These are phyloP conservation scores for Inonotus obliquus DNA, from an alignment of 1,284 basidiomycete genomes.

Conservation along the genomic window DNA sequence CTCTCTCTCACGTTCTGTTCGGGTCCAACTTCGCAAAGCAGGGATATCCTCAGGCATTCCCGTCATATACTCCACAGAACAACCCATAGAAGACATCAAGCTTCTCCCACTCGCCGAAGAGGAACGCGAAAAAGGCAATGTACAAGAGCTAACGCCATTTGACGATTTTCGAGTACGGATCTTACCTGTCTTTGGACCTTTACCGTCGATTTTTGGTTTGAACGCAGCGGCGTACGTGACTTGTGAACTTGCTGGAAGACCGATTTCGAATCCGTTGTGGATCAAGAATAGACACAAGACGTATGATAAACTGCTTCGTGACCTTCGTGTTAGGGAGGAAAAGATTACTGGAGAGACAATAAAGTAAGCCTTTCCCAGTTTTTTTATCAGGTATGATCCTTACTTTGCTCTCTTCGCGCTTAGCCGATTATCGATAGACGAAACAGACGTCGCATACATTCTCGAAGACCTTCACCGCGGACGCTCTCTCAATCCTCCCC, in stretches of 20 bases:
- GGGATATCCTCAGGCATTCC: slow-evolving; percentile 77
- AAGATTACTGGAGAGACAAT: slow-evolving; percentile 52
- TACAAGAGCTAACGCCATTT: slow-evolving; percentile 88
- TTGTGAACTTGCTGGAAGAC: slow-evolving; percentile 78
- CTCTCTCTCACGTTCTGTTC: slow-evolving; percentile 88
- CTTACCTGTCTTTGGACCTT: slow-evolving; percentile 80
- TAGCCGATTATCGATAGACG: slow-evolving; percentile 73
- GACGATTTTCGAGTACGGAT: slow-evolving; percentile 94
- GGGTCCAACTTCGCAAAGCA: slow-evolving; percentile 69
- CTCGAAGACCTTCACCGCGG: slow-evolving; percentile 87
- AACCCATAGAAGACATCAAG: slow-evolving; percentile 77
- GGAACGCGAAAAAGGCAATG: slow-evolving; percentile 86
- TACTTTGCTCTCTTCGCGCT: not conserved
- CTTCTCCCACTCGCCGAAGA: slow-evolving; percentile 89
- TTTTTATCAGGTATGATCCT: not conserved
- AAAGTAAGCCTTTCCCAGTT: slow-evolving; percentile 35
- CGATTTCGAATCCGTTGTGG: slow-evolving; percentile 76
- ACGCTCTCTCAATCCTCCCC: slow-evolving; percentile 73
- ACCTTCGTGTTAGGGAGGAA: slow-evolving; percentile 68
- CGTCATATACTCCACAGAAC: slow-evolving; percentile 96
- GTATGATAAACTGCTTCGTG: slow-evolving; percentile 77
- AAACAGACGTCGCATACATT: slow-evolving; percentile 76
- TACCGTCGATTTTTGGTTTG: slow-evolving; percentile 87
- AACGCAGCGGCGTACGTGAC: slow-evolving; percentile 84
- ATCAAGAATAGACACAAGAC: slow-evolving; percentile 83